phyloP scores from a whole-genome alignment of 2,329 filamentous ascomycete species.

The Plenodomus lindquistii region DNA sequence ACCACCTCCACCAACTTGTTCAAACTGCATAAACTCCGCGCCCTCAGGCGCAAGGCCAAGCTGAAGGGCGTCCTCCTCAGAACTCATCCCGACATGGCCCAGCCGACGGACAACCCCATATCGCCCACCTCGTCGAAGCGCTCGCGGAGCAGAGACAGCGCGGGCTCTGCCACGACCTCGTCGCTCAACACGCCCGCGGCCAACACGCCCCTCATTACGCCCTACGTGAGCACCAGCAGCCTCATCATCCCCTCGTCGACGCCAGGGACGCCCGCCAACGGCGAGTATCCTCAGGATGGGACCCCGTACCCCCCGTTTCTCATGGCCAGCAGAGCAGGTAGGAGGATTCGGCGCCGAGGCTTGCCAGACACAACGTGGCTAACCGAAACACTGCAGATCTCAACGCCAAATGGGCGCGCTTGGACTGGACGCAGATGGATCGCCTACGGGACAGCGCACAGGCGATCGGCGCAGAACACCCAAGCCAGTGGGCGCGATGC shows the following conservation, averaged over 20 bases:
- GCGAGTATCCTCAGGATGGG: slow-evolving; percentile 20
- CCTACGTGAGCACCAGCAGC: slow-evolving; percentile 38
- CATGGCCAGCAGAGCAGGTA: slow-evolving; percentile 53
- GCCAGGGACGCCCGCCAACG: slow-evolving; percentile 12
- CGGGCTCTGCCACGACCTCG: slow-evolving; percentile 33
- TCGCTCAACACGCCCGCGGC: slow-evolving; percentile 29
- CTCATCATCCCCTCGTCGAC: slow-evolving; percentile 32
- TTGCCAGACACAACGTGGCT: slow-evolving; percentile 7
- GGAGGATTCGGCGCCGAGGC: slow-evolving; percentile 40
- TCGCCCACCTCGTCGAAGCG: slow-evolving; percentile 46
- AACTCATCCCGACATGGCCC: slow-evolving; percentile 29
- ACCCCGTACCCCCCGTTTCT: slow-evolving; percentile 58
- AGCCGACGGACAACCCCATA: slow-evolving; percentile 33
- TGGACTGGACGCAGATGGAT: slow-evolving; percentile 63
- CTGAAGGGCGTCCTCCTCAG: slow-evolving; percentile 33
- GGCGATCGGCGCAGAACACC: slow-evolving; percentile 47
- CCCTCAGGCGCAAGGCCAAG: slow-evolving; percentile 46
- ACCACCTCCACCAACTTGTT: slow-evolving; percentile 18
- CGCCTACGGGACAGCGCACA: slow-evolving; percentile 54
- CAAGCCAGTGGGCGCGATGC: slow-evolving; percentile 62
- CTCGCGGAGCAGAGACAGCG: slow-evolving; percentile 45
- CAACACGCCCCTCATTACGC: slow-evolving; percentile 28
- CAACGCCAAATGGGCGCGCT: slow-evolving; percentile 62
- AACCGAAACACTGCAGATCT: slow-evolving; percentile 53
- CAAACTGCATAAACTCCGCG: slow-evolving; percentile 48